Base-by-base conservation (phyloP, 164 flowering plant genomes). In the Liriodendron chinense region DNA sequence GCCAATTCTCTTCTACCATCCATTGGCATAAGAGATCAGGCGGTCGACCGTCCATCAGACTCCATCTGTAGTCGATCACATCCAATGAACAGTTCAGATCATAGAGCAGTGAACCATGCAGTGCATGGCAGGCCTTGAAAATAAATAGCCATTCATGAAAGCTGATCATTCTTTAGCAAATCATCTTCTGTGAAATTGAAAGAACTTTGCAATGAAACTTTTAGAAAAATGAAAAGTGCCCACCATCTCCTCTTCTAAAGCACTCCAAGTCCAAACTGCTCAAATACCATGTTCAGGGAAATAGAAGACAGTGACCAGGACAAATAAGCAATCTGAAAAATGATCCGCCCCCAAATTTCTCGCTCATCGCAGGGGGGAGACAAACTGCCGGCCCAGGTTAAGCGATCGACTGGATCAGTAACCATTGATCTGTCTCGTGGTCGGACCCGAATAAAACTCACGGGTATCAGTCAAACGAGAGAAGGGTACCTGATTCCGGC, bases 401-500 rank as follows among this genome's bases (percentile, higher is more conserved):
- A 53, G 13, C 20, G 4, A 53, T 53, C 13, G 1, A 53, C 59
- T 16, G 18, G 13, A 53, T 75, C 72, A 82, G 68, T 82, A 82
- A 22, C 84, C 82, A 67, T 82, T 82, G 78, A 82, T 79, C 69
- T 75, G 84, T 67, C 80, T 75, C 66, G 77, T 75, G 22, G 78
- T 34, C 0, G 80, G 28, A 57, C 84, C 84, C 6, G 82, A 22
- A 49, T 82, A 72, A n/a, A 82, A 57, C 28, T 79, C 82, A 24
- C 76, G 78, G 3, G 78, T 69, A 16, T 78, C 84, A 2, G 82
- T 79, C 63, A 82, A 72, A 9, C 84, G 86, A 16, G 99, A 94
- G 78, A 94, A 96, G 13, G 97, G 97, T 47, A 91, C 66, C 72
- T 85, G 89, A 25, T 78, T 73, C 43, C 85, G 88, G 53, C 84